phyloP scores from a whole-genome alignment of 179 eudicot genomes.

The Sideroxylon spinosum region DNA sequence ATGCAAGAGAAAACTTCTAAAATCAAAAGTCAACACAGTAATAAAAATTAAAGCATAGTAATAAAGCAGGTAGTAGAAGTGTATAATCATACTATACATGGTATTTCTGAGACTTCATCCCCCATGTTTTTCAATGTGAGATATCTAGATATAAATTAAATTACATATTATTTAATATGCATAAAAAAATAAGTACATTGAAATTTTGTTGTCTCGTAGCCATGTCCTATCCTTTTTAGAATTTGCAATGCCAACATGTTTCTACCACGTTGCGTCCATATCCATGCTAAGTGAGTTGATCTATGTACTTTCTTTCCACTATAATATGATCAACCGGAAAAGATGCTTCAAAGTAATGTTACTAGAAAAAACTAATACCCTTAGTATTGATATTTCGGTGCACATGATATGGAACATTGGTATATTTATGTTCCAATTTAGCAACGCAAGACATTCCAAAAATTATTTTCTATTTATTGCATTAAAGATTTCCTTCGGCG shows the following conservation, averaged over 20 bases:
- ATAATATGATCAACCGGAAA: not conserved
- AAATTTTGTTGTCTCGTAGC: not conserved
- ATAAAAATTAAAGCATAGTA: not conserved
- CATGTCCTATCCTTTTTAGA: not conserved
- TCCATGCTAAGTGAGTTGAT: not conserved
- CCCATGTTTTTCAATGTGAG: not conserved
- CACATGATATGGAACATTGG: too few species aligned
- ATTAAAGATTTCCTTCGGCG: too few species aligned
- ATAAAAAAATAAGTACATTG: too few species aligned
- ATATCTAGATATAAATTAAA: not conserved
- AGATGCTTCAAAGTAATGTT: not conserved
- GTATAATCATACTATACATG: not conserved
- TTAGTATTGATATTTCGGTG: too few species aligned
- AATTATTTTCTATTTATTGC: too few species aligned
- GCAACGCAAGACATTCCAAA: too few species aligned
- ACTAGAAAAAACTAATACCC: not conserved
- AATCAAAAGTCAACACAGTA: not conserved
- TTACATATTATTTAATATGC: not conserved
- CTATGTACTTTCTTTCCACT: not conserved
- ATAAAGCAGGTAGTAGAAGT: not conserved
- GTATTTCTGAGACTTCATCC: not conserved
- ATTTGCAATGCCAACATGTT: not conserved
- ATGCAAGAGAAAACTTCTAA: not conserved
- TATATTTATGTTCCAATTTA: too few species aligned
- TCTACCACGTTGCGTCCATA: not conserved